phyloP scores from a whole-genome alignment of 345 rosid species.

The Hypericum perforatum region DNA sequence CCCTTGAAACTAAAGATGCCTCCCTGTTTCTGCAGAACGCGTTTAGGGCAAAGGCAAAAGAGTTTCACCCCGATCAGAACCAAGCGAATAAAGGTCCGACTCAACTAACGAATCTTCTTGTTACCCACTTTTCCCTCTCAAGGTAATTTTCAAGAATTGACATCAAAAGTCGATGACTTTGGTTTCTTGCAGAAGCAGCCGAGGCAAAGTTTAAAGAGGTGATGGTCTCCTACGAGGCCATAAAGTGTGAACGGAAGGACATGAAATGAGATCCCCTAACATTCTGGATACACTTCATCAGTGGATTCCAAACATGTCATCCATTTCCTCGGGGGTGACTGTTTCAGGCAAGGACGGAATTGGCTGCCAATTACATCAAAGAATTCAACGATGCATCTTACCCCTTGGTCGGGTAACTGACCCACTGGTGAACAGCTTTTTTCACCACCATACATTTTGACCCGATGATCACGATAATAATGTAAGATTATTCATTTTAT shows the following conservation, averaged over 20 bases:
- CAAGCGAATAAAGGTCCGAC: constrained; percentile 70
- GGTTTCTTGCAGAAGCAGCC: constrained; percentile 52
- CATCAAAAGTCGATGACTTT: not conserved
- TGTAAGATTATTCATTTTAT: too few species aligned
- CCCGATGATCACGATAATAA: too few species aligned
- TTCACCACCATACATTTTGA: too few species aligned
- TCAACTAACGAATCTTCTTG: not conserved
- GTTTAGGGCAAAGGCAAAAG: constrained; percentile 76
- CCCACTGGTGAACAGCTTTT: too few species aligned
- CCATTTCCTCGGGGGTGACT: too few species aligned
- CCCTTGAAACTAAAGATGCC: constrained; percentile 2
- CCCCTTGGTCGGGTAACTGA: too few species aligned
- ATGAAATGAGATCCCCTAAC: constrained; percentile 8
- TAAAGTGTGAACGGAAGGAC: constrained; percentile 60
- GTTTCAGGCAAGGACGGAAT: too few species aligned
- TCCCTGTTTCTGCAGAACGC: constrained; percentile 52
- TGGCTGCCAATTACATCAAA: too few species aligned
- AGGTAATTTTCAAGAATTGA: not conserved
- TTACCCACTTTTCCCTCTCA: not conserved
- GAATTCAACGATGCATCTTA: too few species aligned
- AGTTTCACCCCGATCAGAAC: constrained; percentile 96
- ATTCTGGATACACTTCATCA: not conserved
- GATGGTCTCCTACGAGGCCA: constrained; percentile 78
- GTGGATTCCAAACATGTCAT: too few species aligned
- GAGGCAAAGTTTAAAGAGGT: constrained; percentile 94